A percentile compares a stretch with the other conserved stretches of the same genome.
phyloP scores from a whole-genome alignment of 306 rosid genomes.

The Ziziphus jujuba region DNA sequence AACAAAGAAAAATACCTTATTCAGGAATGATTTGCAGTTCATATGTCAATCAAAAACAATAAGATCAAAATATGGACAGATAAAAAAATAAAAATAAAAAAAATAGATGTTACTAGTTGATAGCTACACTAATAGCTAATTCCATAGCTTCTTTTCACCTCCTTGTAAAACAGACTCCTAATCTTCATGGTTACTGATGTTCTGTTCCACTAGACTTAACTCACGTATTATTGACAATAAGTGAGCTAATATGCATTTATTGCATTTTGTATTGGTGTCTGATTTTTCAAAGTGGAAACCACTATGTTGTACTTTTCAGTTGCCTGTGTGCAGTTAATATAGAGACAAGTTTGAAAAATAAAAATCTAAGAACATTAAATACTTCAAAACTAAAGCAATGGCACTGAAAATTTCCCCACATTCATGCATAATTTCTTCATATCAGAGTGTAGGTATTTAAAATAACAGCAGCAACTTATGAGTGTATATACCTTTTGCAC shows the following conservation, averaged over 20 bases:
- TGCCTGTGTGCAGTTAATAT: background rate
- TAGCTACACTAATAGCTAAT: too few species aligned
- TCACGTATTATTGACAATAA: background rate
- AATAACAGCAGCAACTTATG: constrained; percentile 6
- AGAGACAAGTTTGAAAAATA: background rate
- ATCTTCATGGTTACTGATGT: background rate
- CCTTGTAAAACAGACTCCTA: background rate
- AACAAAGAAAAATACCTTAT: too few species aligned
- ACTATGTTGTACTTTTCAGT: background rate
- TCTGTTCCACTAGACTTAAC: background rate
- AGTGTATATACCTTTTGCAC: constrained; percentile 31
- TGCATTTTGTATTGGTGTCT: background rate
- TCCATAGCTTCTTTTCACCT: background rate
- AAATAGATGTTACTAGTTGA: too few species aligned
- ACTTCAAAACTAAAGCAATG: background rate
- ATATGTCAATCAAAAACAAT: too few species aligned
- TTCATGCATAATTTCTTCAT: background rate
- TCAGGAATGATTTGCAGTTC: too few species aligned
- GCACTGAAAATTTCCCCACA: background rate
- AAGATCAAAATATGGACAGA: too few species aligned
- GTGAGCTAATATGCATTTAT: background rate
- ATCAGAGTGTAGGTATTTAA: too few species aligned
- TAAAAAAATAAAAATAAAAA: too few species aligned
- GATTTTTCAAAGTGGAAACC: background rate
- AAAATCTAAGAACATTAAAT: background rate